Conservation (phyloP, 176 grass and related monocot species). For the Bothriochloa decipiens region DNA sequence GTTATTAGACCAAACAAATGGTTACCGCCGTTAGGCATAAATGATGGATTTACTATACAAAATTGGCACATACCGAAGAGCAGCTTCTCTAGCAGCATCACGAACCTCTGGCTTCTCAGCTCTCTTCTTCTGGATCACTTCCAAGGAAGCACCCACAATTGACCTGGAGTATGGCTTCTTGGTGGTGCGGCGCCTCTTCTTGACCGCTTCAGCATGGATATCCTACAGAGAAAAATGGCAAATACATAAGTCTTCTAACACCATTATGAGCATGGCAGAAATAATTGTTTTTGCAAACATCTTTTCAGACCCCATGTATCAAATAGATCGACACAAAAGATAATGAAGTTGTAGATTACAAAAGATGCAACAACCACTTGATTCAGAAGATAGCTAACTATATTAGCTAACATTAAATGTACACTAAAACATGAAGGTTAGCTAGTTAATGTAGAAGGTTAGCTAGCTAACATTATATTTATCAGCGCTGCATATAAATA, state of each 20-base stretch:
- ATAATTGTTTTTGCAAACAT: neutral
- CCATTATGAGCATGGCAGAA: neutral
- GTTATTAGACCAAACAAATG: neutral
- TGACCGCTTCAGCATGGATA: slow-evolving; percentile 73
- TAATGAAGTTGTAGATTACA: neutral
- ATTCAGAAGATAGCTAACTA: neutral
- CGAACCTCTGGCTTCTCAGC: slow-evolving; percentile 78
- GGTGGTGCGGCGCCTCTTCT: slow-evolving; percentile 66
- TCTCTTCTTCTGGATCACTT: slow-evolving; percentile 84
- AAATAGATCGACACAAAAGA: neutral
- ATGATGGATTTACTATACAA: neutral
- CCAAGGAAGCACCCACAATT: slow-evolving; percentile 77
- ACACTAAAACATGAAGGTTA: neutral
- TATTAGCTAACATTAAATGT: neutral
- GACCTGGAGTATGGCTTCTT: slow-evolving; percentile 86
- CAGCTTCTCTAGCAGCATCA: slow-evolving; percentile 78
- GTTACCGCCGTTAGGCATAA: too few relatives aligned
- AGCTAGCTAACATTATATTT: neutral
- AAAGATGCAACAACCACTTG: neutral
- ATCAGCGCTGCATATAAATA: neutral
- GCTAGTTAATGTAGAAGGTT: neutral
- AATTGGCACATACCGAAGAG: slow-evolving; percentile 61
- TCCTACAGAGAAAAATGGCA: slow-evolving; percentile 42
- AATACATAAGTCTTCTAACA: neutral
- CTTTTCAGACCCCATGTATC: neutral